Evolutionary conservation across 2,329 filamentous ascomycete species (phyloP), one percentile per base, ranked within the genome.

Genomic region (Alternaria infectoria): DNA sequence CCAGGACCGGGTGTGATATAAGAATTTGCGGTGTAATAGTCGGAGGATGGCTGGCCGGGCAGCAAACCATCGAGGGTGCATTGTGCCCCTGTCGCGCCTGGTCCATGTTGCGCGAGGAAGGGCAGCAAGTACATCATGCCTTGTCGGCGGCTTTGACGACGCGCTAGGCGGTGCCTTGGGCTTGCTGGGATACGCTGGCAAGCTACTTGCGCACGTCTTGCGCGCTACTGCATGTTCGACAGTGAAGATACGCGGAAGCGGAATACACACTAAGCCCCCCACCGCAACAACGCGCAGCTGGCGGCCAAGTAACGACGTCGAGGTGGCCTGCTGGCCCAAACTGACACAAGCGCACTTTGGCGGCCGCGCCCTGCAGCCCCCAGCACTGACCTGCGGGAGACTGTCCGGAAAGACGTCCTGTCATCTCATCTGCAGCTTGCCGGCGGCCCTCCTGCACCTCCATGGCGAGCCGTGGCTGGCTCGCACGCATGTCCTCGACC

Each of bases 1-100:
- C 66, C 68, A 69, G 74, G 69, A 59, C 70, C 67, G 61, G 57
- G 68, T 71, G 68, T 72, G 70, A 74, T 77, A 77, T 75, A 74
- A 71, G 68, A 72, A 69, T 67, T 57, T 74, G 69, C 75, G 75
- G 74, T 79, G 76, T 71, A 68, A 69, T 70, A 59, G 68, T 67
- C 63, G 61, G 66, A 68, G 67, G 67, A 70, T 74, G 69, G 68
- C 70, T 66, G 68, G 64, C 61, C 61, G 67, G 63, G 63, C 68
- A 74, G 71, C 71, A 72, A 76, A 74, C 74, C 70, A 75, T 71
- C 57, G 54, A 61, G 57, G 62, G 65, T 63, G 68, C 66, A 67
- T 62, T 57, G 54, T 56, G 62, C 68, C 69, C 67, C 66, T 71
- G 67, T 69, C 67, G 50, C 47, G 57, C 64, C 64, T 61, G 65